Evolutionary conservation across 805 yeast genomes (phyloP).

Genomic region (Candida ulmi): DNA sequence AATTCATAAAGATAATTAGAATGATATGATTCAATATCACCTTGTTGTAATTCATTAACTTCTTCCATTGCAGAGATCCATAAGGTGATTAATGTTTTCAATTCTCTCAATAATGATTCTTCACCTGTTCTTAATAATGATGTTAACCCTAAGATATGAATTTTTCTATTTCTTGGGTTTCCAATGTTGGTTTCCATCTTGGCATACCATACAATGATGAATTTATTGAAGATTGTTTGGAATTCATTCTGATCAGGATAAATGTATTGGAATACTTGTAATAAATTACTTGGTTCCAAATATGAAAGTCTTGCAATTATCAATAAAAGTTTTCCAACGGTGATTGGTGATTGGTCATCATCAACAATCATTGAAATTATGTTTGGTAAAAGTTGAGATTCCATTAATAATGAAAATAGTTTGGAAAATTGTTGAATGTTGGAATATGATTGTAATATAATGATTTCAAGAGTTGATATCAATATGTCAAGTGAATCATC

Average conservation of each 20-base stretch:
- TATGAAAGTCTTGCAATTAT: slow-evolving; percentile 31
- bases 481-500: slow-evolving; percentile 63
- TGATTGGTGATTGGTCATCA: slow-evolving; percentile 26
- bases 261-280: slow-evolving; percentile 23
- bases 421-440: slow-evolving; percentile 16
- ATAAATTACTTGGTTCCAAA: slow-evolving; percentile 25
- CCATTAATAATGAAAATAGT: slow-evolving; percentile 17
- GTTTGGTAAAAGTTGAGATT: slow-evolving; percentile 22
- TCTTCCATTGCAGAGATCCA: slow-evolving; percentile 67
- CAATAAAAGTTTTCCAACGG: slow-evolving; percentile 28
- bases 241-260: slow-evolving; percentile 21
- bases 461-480: slow-evolving; percentile 47
- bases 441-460: slow-evolving; percentile 24
- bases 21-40: slow-evolving; percentile 53
- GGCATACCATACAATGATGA: slow-evolving; percentile 33
- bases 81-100: slow-evolving; percentile 30
- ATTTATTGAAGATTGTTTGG: slow-evolving; percentile 22
- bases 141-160: slow-evolving; percentile 57
- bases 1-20: slow-evolving; percentile 31
- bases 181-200: slow-evolving; percentile 51
- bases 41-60: slow-evolving; percentile 52
- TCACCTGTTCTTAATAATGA: slow-evolving; percentile 38
- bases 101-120: slow-evolving; percentile 23
- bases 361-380: slow-evolving; percentile 25
- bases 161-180: slow-evolving; percentile 71